These are phyloP conservation scores for Umbellularia californica DNA, from an alignment of 164 flowering plant species.

Conservation along the genomic window DNA sequence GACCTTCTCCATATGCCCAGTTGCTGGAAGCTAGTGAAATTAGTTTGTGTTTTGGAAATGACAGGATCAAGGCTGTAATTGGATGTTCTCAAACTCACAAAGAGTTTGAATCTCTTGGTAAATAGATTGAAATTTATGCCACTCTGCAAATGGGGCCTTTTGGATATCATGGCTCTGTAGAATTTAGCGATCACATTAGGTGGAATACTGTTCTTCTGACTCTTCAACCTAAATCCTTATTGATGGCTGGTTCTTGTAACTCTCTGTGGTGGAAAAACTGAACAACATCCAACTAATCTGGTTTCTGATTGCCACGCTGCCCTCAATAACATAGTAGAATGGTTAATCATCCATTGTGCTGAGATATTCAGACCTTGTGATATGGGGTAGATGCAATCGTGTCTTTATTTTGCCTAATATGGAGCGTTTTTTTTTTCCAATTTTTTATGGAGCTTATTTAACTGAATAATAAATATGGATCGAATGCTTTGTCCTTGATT, in stretches of 20 bases:
- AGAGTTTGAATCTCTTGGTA: not conserved
- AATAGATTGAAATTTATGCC: not conserved
- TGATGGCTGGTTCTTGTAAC: not conserved
- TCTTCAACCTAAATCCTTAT: not conserved
- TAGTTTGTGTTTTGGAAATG: constrained; percentile 1
- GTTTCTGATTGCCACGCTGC: not conserved
- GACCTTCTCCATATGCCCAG: not conserved
- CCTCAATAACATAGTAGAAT: not conserved
- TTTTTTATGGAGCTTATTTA: not conserved
- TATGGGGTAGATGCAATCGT: not conserved
- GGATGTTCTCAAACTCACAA: not conserved
- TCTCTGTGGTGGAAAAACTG: not conserved
- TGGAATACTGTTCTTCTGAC: not conserved
- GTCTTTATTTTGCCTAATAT: not conserved
- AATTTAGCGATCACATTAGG: not conserved
- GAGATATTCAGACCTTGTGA: not conserved
- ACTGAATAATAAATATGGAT: not conserved
- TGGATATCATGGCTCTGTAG: not conserved
- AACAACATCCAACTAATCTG: not conserved
- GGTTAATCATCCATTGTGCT: not conserved
- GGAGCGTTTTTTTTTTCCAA: not conserved
- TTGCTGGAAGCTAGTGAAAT: not conserved
- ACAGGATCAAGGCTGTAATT: not conserved
- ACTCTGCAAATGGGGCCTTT: not conserved
- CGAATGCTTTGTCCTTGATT: not conserved